phyloP scores from a whole-genome alignment of 164 flowering plant species.

The Litsea cubeba region DNA sequence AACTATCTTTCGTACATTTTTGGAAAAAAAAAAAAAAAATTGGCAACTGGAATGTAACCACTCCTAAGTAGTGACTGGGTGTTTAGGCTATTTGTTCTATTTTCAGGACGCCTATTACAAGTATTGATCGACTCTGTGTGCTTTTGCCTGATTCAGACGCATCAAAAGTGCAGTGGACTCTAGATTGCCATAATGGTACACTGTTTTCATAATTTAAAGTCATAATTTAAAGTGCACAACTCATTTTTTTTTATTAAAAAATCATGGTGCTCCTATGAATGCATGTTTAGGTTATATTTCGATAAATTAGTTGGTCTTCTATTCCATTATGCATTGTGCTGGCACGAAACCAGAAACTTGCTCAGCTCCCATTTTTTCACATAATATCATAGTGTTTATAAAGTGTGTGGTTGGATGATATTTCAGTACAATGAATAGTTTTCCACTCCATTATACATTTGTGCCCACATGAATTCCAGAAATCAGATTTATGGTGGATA shows the following conservation, averaged over 20 bases:
- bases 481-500: neutral
- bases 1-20: neutral
- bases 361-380: neutral
- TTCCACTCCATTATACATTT: neutral
- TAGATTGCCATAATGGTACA: conserved; percentile 67
- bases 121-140: conserved; percentile 58
- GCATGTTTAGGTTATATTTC: too few species aligned
- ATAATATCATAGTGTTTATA: neutral
- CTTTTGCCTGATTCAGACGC: conserved; percentile 66
- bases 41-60: neutral
- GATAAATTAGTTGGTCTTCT: too few species aligned
- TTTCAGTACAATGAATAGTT: neutral
- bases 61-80: conserved; percentile 10
- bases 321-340: too few species aligned
- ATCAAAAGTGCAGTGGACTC: conserved; percentile 73
- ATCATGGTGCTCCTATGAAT: neutral
- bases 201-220: neutral
- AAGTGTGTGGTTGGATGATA: neutral
- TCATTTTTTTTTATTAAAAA: neutral
- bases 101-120: conserved; percentile 75
- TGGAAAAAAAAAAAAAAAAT: neutral
- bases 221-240: neutral
- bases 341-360: neutral
- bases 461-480: neutral
- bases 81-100: conserved; percentile 83